A percentile compares a stretch with the other conserved stretches of the same genome.
Evolutionary conservation across 768 basidiomycete genomes (phyloP).

Genomic region (Leucogyrophana mollusca): DNA sequence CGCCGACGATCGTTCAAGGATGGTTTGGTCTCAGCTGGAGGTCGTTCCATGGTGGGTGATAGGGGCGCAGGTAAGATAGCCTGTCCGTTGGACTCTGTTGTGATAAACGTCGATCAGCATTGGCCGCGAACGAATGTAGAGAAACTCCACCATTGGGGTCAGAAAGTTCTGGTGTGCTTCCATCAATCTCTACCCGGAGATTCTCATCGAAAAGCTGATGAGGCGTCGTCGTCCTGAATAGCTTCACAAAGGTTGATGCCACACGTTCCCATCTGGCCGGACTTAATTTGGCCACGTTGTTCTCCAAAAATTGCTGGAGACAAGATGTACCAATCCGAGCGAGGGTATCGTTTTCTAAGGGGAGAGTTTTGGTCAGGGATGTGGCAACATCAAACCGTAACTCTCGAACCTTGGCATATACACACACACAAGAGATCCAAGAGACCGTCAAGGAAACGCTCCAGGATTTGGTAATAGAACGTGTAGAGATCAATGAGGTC

Average conservation of each 20-base stretch:
- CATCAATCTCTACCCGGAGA: slow-evolving; percentile 82
- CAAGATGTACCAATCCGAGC: slow-evolving; percentile 98
- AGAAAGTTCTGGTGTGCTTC: slow-evolving; percentile 47
- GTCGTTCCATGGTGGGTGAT: slow-evolving; percentile 65
- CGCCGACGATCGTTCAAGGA: slow-evolving; percentile 71
- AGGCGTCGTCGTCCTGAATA: slow-evolving; percentile 98
- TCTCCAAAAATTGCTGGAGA: slow-evolving; percentile 92
- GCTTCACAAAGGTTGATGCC: slow-evolving; percentile 86
- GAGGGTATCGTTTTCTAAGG: slow-evolving; percentile 92
- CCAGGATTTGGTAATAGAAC: slow-evolving; percentile 88
- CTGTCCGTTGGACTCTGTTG: slow-evolving; percentile 60
- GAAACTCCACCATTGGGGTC: slow-evolving; percentile 40
- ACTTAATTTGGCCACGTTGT: slow-evolving; percentile 85
- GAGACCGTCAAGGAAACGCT: slow-evolving; percentile 89
- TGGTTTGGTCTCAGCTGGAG: slow-evolving; percentile 46
- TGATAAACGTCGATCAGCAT: slow-evolving; percentile 9
- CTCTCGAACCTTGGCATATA: slow-evolving; percentile 88
- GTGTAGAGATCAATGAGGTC: slow-evolving; percentile 96
- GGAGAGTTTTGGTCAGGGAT: slow-evolving; percentile 1
- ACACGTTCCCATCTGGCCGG: slow-evolving; percentile 87
- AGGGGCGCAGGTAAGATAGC: slow-evolving; percentile 87
- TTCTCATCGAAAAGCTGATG: slow-evolving; percentile 95
- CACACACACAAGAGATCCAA: slow-evolving; percentile 92
- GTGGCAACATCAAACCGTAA: not conserved
- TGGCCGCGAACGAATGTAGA: not conserved